Base-by-base conservation (phyloP, 176 grass and related monocot species). In the Ensete glaucum region DNA sequence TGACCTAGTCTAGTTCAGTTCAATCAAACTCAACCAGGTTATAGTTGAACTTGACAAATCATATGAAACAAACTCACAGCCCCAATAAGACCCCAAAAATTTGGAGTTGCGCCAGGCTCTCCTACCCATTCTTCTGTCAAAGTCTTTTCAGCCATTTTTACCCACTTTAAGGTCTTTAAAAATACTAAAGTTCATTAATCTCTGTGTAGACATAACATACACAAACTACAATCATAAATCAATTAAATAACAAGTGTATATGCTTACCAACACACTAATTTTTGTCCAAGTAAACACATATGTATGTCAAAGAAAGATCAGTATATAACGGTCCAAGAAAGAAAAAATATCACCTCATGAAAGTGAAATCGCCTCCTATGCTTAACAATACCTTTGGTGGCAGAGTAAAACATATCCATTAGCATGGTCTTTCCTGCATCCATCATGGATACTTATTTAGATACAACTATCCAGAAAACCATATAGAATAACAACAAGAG, bases 331-430 rank as follows among this genome's bases (percentile, higher is more conserved):
- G 19, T 50, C 20, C 9, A 51, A 20, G 25, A n/a, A 5, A 48
- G 43, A 65, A 65, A 65, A 70, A 51, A 15, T 27, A 70, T 85
- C 75, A 93, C 93, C 94, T 98, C 94, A 53, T 98, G 94, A 85
- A 98, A 98, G 66, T 93, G 94, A 87, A 93, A 93, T 54, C 94
- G 80, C 49, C 88, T 88, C 82, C 85, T 83, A 71, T 93, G 90
- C 71, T 93, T 93, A 83, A 98, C 82, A 53, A 93, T 82, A 85
- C 85, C 88, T 89, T 91, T 74, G 20, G 85, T 98, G 49, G 94
- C 84, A 75, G 85, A 80, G 70, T 93, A 98, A 78, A 98, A 91
- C 90, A 98, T 93, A 81, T 93, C 94, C 90, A 98, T 98, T 75
- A 98, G 54, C 94, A 98, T 98, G 72, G 94, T 98, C 86, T 98